Base-by-base conservation (phyloP, 192 early-diverging fungal species). In the Phlyctochytrium bullatum region DNA sequence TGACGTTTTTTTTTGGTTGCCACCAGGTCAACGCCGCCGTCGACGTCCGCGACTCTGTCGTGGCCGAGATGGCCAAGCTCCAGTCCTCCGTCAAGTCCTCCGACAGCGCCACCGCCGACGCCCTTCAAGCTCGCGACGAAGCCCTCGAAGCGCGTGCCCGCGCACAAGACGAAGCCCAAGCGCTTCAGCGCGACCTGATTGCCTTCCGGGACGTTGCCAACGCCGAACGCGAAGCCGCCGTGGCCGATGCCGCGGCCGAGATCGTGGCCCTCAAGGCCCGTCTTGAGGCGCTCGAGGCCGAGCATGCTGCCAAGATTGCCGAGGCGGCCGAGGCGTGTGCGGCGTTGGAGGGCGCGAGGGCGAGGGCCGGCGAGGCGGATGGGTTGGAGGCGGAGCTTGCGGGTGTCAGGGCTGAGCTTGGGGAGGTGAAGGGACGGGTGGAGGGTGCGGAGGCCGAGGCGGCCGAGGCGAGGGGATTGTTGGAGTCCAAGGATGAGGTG, bases 181-280 rank as follows among this genome's bases (percentile, higher is more conserved):
- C 40, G 6, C 40, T 47, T 20, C 10, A 47, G 40, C 6, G 20
- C 6, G 10, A 47, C 10, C 40, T 47, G 10, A 14, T 20, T 47
- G 40, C 6, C 6, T 20, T 47, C 10, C 6, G 10, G 10, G 40
- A 47, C 6, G 6, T 20, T 20, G 6, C 40, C 6, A 25, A 10
- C 20, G 54, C 54, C 54, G 54, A 57, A 28, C 54, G 10, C 25
- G 54, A 57, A 10, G 54, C 54, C 12, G 27, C 54, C 54, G 27
- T 57, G 12, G 54, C 54, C 20, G 27, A 14, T 57, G 20, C 4
- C 54, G 25, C 10, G 54, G 12, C 54, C 54, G 54, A 57, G 54
- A 25, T 57, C 27, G 54, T 20, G 54, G 54, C 54, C 54, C 4
- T 28, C 54, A 28, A 57, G 27, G 54, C 25, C 54, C 6, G 25